These are phyloP conservation scores for Schizosaccharomyces octosporus DNA, from an alignment of 805 yeast genomes.

Conservation along the genomic window DNA sequence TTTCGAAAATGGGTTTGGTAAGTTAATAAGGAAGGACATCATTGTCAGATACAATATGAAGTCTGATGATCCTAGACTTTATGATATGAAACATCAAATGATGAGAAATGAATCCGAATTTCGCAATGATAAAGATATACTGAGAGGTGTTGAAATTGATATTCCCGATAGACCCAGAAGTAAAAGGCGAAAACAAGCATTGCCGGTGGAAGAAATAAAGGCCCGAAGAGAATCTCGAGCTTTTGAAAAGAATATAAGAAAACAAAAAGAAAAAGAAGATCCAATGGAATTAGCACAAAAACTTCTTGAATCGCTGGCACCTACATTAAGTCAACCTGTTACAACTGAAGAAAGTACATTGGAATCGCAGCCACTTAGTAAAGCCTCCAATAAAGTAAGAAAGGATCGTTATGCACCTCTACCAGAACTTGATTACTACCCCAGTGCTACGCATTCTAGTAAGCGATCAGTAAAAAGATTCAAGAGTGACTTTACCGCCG, in stretches of 20 bases:
- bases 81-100: neutral
- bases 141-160: neutral
- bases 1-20: neutral
- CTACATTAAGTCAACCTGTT: neutral
- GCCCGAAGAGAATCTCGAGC: neutral
- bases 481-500: neutral
- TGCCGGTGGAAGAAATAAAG: neutral
- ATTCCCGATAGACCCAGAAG: neutral
- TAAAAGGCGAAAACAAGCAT: neutral
- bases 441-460: neutral
- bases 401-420: neutral
- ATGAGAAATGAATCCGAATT: neutral
- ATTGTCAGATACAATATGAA: neutral
- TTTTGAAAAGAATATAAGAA: neutral
- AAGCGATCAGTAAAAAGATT: neutral
- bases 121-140: neutral
- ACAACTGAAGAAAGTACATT: neutral
- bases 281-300: neutral
- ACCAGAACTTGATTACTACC: neutral
- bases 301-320: neutral
- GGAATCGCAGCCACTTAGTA: neutral
- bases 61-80: neutral
- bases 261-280: neutral
- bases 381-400: neutral
- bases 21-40: neutral